phyloP scores from a whole-genome alignment of 1,139 yeast genomes.

The Yamadazyma atlantica region DNA sequence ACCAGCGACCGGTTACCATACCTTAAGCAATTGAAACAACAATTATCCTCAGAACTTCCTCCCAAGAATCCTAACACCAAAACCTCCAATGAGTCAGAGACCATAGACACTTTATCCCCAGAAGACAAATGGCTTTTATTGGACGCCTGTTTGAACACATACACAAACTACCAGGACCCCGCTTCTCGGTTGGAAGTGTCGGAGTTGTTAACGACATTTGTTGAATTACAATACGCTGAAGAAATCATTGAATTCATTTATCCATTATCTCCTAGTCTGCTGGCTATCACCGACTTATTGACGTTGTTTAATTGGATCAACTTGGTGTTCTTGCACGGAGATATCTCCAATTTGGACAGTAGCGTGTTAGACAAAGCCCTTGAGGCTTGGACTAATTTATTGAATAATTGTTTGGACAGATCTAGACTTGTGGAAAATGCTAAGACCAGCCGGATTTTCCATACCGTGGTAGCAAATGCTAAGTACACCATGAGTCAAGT shows the following conservation, averaged over 20 bases:
- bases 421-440: conserved; percentile 26
- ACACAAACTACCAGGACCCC: conserved; percentile 51
- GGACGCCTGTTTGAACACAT: conserved; percentile 42
- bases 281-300: conserved; percentile 56
- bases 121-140: conserved; percentile 17
- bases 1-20: conserved; percentile 33
- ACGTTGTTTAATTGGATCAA: conserved; percentile 60
- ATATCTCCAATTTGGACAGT: neutral
- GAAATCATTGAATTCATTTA: conserved; percentile 39
- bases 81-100: neutral
- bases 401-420: conserved; percentile 1
- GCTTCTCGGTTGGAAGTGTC: conserved; percentile 45
- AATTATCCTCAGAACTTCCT: conserved; percentile 6
- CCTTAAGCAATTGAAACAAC: conserved; percentile 18
- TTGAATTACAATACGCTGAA: conserved; percentile 7
- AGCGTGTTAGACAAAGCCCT: conserved; percentile 6
- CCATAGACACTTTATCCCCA: conserved; percentile 1
- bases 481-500: conserved; percentile 25
- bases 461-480: conserved; percentile 41
- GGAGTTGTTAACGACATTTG: conserved; percentile 24
- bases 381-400: conserved; percentile 6
- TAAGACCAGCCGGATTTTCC: conserved; percentile 41
- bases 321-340: conserved; percentile 18
- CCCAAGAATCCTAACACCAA: neutral
- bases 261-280: conserved; percentile 29